phyloP scores from a whole-genome alignment of 2,329 filamentous ascomycete species.

The Intubia oerlemansii region DNA sequence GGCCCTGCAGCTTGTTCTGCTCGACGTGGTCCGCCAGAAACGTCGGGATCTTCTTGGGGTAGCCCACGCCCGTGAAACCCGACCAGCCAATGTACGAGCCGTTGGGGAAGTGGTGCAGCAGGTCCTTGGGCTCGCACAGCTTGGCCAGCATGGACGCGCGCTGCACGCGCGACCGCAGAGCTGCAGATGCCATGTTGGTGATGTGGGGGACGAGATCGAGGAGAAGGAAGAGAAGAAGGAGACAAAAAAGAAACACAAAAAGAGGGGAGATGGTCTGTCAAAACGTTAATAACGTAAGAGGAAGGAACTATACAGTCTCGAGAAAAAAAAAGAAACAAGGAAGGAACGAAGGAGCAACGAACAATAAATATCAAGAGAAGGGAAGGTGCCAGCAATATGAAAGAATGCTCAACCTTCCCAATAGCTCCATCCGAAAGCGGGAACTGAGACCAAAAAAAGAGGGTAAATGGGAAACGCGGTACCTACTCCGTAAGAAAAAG shows the following conservation, averaged over 20 bases:
- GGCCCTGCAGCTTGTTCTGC: conserved; percentile 61
- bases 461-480: too few relatives aligned
- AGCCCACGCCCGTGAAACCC: conserved; percentile 77
- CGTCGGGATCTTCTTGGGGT: conserved; percentile 71
- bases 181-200: conserved; percentile 36
- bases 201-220: too few relatives aligned
- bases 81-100: conserved; percentile 79
- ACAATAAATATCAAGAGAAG: neutral
- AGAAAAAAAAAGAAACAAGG: neutral
- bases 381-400: neutral
- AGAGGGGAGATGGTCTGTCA: too few relatives aligned
- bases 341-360: neutral
- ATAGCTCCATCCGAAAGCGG: too few relatives aligned
- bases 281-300: too few relatives aligned
- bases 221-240: too few relatives aligned
- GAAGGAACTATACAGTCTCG: neutral
- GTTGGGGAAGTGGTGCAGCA: conserved; percentile 65
- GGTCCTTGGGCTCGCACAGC: conserved; percentile 56
- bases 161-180: conserved; percentile 54
- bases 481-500: too few relatives aligned
- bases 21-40: conserved; percentile 78
- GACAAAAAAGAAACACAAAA: neutral
- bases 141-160: conserved; percentile 63
- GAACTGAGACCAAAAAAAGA: too few relatives aligned
- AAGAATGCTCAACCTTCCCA: too few relatives aligned